These are phyloP conservation scores for Lodderomyces elongisporus DNA, from an alignment of 1,139 yeast species.

Conservation along the genomic window DNA sequence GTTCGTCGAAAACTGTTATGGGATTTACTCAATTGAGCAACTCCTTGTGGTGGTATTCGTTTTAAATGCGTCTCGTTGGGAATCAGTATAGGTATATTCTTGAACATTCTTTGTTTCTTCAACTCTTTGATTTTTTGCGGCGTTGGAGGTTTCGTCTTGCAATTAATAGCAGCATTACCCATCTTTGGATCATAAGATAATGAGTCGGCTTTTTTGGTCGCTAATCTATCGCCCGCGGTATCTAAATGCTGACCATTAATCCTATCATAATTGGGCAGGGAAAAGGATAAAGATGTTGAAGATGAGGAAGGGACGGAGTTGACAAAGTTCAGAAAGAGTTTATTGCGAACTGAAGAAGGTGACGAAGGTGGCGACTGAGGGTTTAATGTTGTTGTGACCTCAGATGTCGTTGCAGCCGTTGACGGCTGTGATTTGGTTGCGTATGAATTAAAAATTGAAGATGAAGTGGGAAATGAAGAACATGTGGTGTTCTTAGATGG, in stretches of 20 bases:
- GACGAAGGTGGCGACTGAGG: constrained; percentile 3
- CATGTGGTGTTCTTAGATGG: no score
- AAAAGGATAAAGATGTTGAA: neutral
- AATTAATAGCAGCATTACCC: neutral
- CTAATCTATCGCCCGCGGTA: no score
- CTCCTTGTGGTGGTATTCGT: constrained; percentile 25
- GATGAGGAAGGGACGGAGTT: no score
- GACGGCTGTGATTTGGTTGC: constrained; percentile 6
- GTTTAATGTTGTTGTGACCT: constrained; percentile 7
- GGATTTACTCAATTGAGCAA: no score
- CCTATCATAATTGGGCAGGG: no score
- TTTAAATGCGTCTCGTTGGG: constrained; percentile 21
- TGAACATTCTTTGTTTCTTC: constrained; percentile 11
- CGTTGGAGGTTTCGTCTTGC: constrained; percentile 9
- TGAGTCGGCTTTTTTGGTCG: no score
- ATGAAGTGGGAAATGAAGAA: no score
- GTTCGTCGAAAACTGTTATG: constrained; percentile 7
- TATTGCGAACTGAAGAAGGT: constrained; percentile 6
- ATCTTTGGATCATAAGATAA: no score
- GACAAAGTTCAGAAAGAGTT: neutral
- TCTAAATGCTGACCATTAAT: no score
- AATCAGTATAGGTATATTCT: constrained; percentile 16
- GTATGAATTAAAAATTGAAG: no score
- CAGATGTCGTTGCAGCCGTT: constrained; percentile 12
- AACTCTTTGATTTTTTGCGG: constrained; percentile 19